Base-by-base conservation (phyloP, 805 yeast genomes). In the Zygotorulaspora florentina region DNA sequence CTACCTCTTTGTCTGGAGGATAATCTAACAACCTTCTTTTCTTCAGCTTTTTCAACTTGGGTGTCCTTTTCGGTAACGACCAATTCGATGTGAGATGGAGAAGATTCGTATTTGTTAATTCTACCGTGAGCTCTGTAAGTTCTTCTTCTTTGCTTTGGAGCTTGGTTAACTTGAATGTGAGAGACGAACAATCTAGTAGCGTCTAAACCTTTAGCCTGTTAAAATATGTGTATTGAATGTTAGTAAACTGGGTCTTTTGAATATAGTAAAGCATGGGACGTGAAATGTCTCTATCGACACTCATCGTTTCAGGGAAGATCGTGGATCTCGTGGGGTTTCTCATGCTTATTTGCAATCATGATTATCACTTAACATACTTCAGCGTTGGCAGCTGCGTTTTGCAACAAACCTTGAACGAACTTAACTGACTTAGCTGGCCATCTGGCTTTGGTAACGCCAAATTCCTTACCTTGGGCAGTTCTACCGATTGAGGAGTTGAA, bases 121-220 rank as follows among this genome's bases (percentile, higher is more conserved):
- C 99, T 93, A 87, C 99, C 99, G 85, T 91, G 98, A 69, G 99
- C 99, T 85, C 99, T 90, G 96, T 80, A 93, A 71, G 99, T 93
- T 81, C 99, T 89, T 83, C 99, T 91, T 84, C 98, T 93, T 81
- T 88, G 95, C 80, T 89, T 89, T 79, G 99, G 99, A 69, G 99
- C 99, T 76, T 89, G 96, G 95, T 93, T 93, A 71, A 91, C 99
- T 83, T 93, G 99, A 73, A 93, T 91, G 87, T 93, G 98, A 65
- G 95, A 84, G 70, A 93, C 82, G 78, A 85, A 85, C 73, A 93
- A 86, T 74, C 86, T 87, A 66, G 95, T 80, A 67, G 86, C 81
- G 74, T 93, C 97, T 77, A 93, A 88, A 70, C 99, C 99, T 83
- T 93, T 93, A 66, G 96, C 82, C 76, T 70, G 62, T 58, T 48